These are phyloP conservation scores for Aspergillus luchuensis DNA, from an alignment of 2,329 filamentous ascomycete species.

Conservation along the genomic window DNA sequence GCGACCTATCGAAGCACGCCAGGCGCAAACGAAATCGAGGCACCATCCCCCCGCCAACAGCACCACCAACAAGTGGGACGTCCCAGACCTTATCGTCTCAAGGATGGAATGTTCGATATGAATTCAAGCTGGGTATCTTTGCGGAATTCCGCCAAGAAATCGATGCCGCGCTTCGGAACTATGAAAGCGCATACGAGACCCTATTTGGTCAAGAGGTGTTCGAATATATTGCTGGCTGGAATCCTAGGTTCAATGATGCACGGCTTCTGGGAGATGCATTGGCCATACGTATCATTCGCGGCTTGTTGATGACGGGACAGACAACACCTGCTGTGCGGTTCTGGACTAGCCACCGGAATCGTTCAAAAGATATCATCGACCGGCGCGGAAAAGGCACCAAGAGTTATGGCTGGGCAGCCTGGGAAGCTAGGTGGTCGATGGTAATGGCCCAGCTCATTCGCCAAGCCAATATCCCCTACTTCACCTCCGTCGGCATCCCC, in stretches of 20 bases:
- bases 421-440: constrained; percentile 75
- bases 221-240: constrained; percentile 88
- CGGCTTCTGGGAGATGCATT: constrained; percentile 81
- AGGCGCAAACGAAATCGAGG: constrained; percentile 84
- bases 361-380: constrained; percentile 76
- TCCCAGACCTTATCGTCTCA: constrained; percentile 82
- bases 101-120: constrained; percentile 92
- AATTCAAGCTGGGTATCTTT: constrained; percentile 88
- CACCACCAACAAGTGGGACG: constrained; percentile 78
- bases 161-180: constrained; percentile 81
- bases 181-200: constrained; percentile 82
- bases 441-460: constrained; percentile 63
- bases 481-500: constrained; percentile 37
- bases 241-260: constrained; percentile 87
- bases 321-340: constrained; percentile 76
- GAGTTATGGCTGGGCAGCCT: constrained; percentile 92
- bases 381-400: constrained; percentile 79
- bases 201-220: constrained; percentile 81
- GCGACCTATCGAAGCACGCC: constrained; percentile 88
- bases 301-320: constrained; percentile 76
- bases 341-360: constrained; percentile 76
- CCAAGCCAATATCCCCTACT: constrained; percentile 52
- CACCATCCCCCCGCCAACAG: constrained; percentile 74
- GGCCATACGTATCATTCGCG: constrained; percentile 77
- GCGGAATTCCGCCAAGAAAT: constrained; percentile 93